A percentile compares a stretch with the other conserved stretches of the same genome.
These are phyloP conservation scores for Serendipita sp. DNA, from an alignment of 1,284 basidiomycete species.

Conservation along the genomic window DNA sequence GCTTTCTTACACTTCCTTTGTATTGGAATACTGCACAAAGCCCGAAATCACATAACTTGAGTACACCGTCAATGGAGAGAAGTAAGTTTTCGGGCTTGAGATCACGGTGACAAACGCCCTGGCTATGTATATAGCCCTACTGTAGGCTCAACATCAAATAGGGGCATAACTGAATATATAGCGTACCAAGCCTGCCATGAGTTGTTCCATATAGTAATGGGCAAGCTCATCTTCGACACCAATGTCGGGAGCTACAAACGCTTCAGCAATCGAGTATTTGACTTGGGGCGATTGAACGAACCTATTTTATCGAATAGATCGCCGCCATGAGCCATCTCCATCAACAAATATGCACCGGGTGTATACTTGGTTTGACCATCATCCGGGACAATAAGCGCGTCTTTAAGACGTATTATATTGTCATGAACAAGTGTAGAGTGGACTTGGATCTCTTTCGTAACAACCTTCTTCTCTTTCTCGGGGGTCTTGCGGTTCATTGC, in stretches of 20 bases:
- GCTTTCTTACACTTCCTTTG: constrained; percentile 55
- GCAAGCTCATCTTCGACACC: constrained; percentile 81
- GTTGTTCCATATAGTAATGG: constrained; percentile 82
- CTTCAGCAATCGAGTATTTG: neutral
- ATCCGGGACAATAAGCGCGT: constrained; percentile 59
- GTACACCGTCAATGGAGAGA: constrained; percentile 59
- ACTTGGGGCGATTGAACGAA: constrained; percentile 22
- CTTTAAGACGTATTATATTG: constrained; percentile 77
- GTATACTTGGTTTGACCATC: constrained; percentile 44
- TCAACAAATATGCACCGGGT: constrained; percentile 80
- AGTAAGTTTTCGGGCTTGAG: constrained; percentile 93
- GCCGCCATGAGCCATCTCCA: constrained; percentile 87
- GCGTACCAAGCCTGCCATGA: constrained; percentile 66
- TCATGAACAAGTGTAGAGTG: constrained; percentile 71
- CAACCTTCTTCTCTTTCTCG: constrained; percentile 54
- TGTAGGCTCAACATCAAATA: constrained; percentile 11
- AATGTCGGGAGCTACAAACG: constrained; percentile 57
- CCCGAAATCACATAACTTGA: constrained; percentile 95
- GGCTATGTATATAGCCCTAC: constrained; percentile 70
- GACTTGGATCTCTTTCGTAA: constrained; percentile 89
- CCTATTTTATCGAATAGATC: constrained; percentile 98
- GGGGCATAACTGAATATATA: neutral
- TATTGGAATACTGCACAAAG: constrained; percentile 84
- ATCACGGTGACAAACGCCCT: constrained; percentile 92
- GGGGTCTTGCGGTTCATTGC: constrained; percentile 44